Conservation (phyloP, 2,329 filamentous ascomycete genomes). For the Colletotrichum neosansevieriae region DNA sequence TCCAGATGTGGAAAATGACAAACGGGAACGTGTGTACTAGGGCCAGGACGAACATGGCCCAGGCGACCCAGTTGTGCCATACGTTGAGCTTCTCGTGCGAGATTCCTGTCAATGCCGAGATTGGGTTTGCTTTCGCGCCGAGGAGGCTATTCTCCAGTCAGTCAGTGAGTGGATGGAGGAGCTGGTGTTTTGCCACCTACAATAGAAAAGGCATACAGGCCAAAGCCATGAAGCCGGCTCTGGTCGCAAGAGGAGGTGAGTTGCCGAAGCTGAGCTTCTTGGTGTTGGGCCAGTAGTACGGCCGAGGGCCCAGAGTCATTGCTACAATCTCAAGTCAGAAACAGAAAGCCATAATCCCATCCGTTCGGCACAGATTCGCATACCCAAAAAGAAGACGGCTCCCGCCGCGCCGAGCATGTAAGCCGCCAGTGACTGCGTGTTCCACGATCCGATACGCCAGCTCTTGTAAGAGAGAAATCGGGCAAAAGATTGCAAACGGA, state of each 20-base stretch:
- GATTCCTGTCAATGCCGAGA: slow-evolving; percentile 65
- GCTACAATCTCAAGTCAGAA: background rate
- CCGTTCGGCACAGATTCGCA: too few relatives aligned
- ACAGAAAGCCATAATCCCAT: too few relatives aligned
- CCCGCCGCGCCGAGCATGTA: slow-evolving; percentile 55
- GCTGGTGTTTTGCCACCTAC: slow-evolving; percentile 38
- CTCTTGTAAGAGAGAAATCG: slow-evolving; percentile 44
- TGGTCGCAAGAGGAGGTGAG: slow-evolving; percentile 65
- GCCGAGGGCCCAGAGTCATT: slow-evolving; percentile 62
- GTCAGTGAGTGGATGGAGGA: too few relatives aligned
- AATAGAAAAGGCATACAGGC: slow-evolving; percentile 65
- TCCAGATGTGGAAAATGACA: slow-evolving; percentile 63
- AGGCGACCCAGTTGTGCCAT: slow-evolving; percentile 67
- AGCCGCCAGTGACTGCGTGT: slow-evolving; percentile 59
- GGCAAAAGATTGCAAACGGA: background rate
- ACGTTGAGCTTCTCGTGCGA: slow-evolving; percentile 69
- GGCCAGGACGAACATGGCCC: slow-evolving; percentile 67
- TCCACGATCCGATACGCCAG: slow-evolving; percentile 49
- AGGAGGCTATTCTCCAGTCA: slow-evolving; percentile 49
- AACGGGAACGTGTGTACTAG: slow-evolving; percentile 72
- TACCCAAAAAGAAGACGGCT: slow-evolving; percentile 58
- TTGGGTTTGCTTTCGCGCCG: slow-evolving; percentile 67
- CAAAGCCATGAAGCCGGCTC: slow-evolving; percentile 65
- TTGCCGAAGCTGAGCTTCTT: slow-evolving; percentile 55
- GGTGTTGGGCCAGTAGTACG: slow-evolving; percentile 68